Percentiles rank a stretch among this genome's conserved stretches.
phyloP scores from a whole-genome alignment of 2,329 filamentous ascomycete species.

The Trichoderma sp. region DNA sequence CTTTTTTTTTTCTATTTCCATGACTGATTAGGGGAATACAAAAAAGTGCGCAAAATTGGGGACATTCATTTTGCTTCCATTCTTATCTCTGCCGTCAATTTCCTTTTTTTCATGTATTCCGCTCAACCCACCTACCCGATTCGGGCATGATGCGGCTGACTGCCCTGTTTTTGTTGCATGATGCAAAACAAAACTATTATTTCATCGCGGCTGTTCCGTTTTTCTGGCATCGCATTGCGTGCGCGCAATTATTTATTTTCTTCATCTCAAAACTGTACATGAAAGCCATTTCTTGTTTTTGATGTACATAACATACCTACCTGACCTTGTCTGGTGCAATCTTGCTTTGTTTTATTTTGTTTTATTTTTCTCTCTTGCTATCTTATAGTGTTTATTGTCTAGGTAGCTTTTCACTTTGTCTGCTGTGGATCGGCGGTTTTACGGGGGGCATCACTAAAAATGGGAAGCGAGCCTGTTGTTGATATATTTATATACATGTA shows the following conservation, averaged over 20 bases:
- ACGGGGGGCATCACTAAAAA: slow-evolving; percentile 7
- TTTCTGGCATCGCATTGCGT: slow-evolving; percentile 9
- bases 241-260: not conserved
- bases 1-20: not conserved
- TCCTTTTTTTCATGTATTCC: not conserved
- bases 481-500: slow-evolving; percentile 1
- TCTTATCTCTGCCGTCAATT: not conserved
- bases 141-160: not conserved
- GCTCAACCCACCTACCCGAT: slow-evolving; percentile 2
- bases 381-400: not conserved
- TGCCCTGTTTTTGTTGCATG: not conserved
- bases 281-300: not conserved
- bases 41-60: slow-evolving; percentile 13
- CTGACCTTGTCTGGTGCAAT: not conserved
- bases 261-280: not conserved
- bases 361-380: not conserved
- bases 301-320: not conserved
- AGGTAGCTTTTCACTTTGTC: not conserved
- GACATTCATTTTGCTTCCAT: not conserved
- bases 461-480: slow-evolving; percentile 8
- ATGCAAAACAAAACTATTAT: not conserved
- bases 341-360: not conserved
- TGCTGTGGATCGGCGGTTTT: slow-evolving; percentile 11
- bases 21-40: not conserved
- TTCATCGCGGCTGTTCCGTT: not conserved